A percentile compares a stretch with the other conserved stretches of the same genome.
phyloP scores from a whole-genome alignment of 192 early-diverging fungal genomes.

The Coemansia erecta region DNA sequence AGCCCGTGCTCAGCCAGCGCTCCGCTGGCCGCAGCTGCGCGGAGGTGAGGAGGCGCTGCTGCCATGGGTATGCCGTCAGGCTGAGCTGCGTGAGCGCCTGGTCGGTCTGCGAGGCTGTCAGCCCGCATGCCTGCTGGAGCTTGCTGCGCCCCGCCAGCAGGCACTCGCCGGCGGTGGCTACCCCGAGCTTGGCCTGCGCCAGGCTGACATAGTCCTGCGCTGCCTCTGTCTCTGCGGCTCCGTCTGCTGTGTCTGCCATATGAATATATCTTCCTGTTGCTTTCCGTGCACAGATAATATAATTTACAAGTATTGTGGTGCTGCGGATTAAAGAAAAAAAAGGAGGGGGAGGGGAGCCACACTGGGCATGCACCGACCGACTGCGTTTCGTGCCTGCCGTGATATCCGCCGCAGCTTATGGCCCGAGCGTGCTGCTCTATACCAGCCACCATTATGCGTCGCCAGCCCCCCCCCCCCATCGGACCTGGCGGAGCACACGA shows the following conservation, averaged over 20 bases:
- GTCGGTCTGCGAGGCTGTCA: conserved; percentile 10
- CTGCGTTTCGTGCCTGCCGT: no score
- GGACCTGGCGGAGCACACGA: no score
- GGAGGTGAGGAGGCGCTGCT: background rate
- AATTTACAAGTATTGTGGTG: no score
- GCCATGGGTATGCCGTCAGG: conserved; percentile 17
- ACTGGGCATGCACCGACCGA: no score
- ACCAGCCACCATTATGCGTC: no score
- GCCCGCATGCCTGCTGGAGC: conserved; percentile 24
- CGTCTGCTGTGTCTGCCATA: background rate
- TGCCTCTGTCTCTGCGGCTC: background rate
- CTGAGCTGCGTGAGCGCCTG: conserved; percentile 16
- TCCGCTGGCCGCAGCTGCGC: conserved; percentile 18
- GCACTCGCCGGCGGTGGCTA: conserved; percentile 23
- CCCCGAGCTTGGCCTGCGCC: conserved; percentile 25
- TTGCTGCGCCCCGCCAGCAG: conserved; percentile 24
- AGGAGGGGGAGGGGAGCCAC: no score
- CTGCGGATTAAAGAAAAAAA: no score
- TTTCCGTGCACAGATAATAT: no score
- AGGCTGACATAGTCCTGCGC: conserved; percentile 23
- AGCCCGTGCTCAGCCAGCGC: conserved; percentile 55
- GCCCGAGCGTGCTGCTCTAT: no score
- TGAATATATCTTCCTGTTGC: no score
- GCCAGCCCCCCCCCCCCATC: no score
- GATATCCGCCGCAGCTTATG: no score